Conservation (phyloP, 1,284 basidiomycete species). For the Rhizoctonia solani region DNA sequence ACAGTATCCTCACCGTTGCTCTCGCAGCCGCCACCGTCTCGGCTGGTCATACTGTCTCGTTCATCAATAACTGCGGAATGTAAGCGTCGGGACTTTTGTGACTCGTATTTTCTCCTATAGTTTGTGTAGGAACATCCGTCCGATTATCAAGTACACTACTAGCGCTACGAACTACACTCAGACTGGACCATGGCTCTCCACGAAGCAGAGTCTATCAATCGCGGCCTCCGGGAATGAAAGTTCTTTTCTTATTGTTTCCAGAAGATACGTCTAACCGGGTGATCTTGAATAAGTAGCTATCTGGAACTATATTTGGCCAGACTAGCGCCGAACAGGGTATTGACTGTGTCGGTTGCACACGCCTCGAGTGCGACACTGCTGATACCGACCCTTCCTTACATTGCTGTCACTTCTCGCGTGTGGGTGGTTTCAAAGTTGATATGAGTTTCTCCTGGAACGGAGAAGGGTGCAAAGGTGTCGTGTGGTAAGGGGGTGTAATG, state of each 20-base stretch:
- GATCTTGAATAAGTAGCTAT: constrained; percentile 8
- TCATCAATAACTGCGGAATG: constrained; percentile 17
- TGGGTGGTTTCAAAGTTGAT: constrained; percentile 18
- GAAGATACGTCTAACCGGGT: neutral
- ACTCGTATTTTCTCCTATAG: no score
- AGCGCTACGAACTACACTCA: constrained; percentile 10
- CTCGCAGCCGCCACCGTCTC: neutral
- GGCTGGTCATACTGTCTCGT: constrained; percentile 4
- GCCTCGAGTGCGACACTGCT: constrained; percentile 30
- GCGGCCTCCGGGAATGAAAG: constrained; percentile 22
- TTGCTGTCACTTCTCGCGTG: constrained; percentile 26
- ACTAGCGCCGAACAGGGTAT: constrained; percentile 23
- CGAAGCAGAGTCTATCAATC: constrained; percentile 3
- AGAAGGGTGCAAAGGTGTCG: constrained; percentile 20
- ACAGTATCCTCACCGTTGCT: neutral
- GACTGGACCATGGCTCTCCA: constrained; percentile 16
- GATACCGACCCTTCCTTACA: constrained; percentile 11
- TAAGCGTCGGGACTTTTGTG: no score
- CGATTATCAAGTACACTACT: neutral
- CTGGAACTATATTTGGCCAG: constrained; percentile 15
- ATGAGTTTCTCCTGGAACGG: constrained; percentile 31
- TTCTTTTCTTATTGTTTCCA: neutral
- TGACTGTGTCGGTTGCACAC: no score
- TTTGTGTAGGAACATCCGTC: no score
- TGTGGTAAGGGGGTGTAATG: constrained; percentile 21